Conservation (phyloP, 2,329 filamentous ascomycete genomes). For the Cylindrodendrum hubeiense region DNA sequence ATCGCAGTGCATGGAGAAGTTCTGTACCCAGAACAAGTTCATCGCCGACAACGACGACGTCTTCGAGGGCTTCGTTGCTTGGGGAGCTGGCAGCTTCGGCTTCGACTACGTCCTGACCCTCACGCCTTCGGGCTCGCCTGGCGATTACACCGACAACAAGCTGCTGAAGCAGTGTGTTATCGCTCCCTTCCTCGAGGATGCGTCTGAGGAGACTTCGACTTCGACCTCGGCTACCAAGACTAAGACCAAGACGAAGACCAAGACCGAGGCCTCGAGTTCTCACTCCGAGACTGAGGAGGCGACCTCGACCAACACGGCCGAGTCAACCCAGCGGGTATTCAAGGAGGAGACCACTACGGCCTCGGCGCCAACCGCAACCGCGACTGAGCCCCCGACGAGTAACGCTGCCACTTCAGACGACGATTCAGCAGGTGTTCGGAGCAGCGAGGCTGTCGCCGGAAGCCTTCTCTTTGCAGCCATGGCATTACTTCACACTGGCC, state of each 20-base stretch:
- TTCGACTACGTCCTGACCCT: slow-evolving; percentile 56
- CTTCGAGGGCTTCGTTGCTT: slow-evolving; percentile 59
- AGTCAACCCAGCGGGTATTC: slow-evolving; percentile 24
- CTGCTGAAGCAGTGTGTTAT: slow-evolving; percentile 58
- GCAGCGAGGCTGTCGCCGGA: background rate
- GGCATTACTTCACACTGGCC: slow-evolving; percentile 1
- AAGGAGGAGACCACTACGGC: slow-evolving; percentile 21
- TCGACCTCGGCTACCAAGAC: background rate
- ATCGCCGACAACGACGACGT: slow-evolving; percentile 62
- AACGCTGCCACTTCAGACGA: slow-evolving; percentile 6
- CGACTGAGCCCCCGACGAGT: background rate
- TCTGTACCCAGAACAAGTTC: slow-evolving; percentile 61
- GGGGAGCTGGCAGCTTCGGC: slow-evolving; percentile 60
- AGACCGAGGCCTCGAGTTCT: slow-evolving; percentile 11
- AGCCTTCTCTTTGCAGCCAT: slow-evolving; percentile 11
- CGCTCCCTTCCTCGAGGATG: slow-evolving; percentile 47
- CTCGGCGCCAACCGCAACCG: background rate
- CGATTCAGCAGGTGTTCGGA: slow-evolving; percentile 12
- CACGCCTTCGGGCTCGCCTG: slow-evolving; percentile 49
- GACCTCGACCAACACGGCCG: background rate
- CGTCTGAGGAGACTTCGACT: slow-evolving; percentile 8
- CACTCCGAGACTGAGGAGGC: background rate
- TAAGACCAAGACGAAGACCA: background rate
- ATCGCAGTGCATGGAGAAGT: slow-evolving; percentile 54
- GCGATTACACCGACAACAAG: slow-evolving; percentile 52